These are phyloP conservation scores for Groenewaldozyma tartarivorans DNA, from an alignment of 805 yeast genomes.

Conservation along the genomic window DNA sequence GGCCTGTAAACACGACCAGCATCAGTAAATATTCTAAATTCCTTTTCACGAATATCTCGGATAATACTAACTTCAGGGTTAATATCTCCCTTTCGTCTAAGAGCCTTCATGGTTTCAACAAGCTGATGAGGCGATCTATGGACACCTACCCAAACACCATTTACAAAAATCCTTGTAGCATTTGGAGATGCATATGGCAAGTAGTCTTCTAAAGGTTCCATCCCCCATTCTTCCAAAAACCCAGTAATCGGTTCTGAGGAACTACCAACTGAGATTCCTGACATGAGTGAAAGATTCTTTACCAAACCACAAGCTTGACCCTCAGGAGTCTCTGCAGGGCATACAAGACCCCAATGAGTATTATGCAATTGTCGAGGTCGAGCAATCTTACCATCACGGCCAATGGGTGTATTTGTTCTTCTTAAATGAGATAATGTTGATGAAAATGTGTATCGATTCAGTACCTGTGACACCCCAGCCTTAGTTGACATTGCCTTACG, in stretches of 20 bases:
- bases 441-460: conserved; percentile 94
- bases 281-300: conserved; percentile 90
- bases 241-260: conserved; percentile 92
- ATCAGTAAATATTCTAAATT: conserved; percentile 91
- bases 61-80: conserved; percentile 94
- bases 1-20: conserved; percentile 99
- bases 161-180: conserved; percentile 89
- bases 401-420: conserved; percentile 98
- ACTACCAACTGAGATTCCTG: conserved; percentile 96
- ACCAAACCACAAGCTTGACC: conserved; percentile 99
- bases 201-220: conserved; percentile 95
- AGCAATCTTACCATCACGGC: conserved; percentile 98
- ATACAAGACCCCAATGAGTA: conserved; percentile 99
- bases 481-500: conserved; percentile 97
- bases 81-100: conserved; percentile 92
- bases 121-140: conserved; percentile 93
- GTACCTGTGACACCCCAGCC: conserved; percentile 98
- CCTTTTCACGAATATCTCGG: conserved; percentile 94
- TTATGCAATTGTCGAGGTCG: conserved; percentile 98
- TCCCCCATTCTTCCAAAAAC: conserved; percentile 97
- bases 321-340: conserved; percentile 99
- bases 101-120: conserved; percentile 79
- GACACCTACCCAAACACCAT: conserved; percentile 99
- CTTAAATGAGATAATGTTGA: conserved; percentile 98
- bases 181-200: conserved; percentile 86